These are phyloP conservation scores for Oryza nivara DNA, from an alignment of 176 grass and related monocot genomes.

Conservation along the genomic window DNA sequence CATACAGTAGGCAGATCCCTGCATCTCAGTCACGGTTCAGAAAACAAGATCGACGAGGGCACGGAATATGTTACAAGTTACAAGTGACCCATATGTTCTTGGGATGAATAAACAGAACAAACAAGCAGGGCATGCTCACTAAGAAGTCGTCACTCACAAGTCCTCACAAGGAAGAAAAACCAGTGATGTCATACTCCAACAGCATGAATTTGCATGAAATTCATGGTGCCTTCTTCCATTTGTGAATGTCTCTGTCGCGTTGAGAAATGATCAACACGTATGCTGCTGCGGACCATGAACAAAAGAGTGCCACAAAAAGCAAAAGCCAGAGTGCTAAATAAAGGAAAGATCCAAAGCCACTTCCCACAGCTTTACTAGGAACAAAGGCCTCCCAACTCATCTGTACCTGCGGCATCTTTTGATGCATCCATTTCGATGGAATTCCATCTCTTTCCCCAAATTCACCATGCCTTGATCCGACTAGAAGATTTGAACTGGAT, in stretches of 20 bases:
- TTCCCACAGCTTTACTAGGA: background rate
- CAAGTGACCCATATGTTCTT: background rate
- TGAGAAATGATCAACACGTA: conserved; percentile 28
- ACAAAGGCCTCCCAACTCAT: conserved; percentile 31
- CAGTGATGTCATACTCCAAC: background rate
- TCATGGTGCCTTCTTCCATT: background rate
- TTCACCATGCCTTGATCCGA: background rate
- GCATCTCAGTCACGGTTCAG: background rate
- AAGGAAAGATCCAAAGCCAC: conserved; percentile 26
- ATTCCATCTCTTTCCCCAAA: background rate
- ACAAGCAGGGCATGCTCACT: background rate
- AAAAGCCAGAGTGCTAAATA: conserved; percentile 12
- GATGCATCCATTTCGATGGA: background rate
- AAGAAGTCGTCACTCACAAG: background rate
- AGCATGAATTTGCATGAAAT: background rate
- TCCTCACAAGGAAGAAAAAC: background rate
- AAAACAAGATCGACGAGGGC: background rate
- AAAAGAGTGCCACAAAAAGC: conserved; percentile 30
- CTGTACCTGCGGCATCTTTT: background rate
- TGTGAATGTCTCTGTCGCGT: background rate
- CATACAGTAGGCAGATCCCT: background rate
- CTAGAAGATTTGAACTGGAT: background rate
- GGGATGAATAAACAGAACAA: background rate
- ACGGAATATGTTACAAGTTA: background rate
- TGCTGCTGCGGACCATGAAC: background rate